phyloP scores from a whole-genome alignment of 306 rosid genomes.

The Datisca glomerata region DNA sequence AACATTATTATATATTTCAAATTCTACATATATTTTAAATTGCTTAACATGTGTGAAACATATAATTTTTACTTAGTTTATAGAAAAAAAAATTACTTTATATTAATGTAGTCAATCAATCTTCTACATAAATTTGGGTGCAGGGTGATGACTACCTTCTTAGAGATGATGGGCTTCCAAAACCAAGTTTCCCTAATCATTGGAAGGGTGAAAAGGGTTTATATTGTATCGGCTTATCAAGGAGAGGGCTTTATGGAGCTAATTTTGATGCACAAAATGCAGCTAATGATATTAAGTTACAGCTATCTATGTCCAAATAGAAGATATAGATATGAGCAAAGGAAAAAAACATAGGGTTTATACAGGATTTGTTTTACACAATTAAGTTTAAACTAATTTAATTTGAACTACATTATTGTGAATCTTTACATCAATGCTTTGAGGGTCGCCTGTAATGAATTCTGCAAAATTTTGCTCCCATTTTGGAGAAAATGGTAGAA shows the following conservation, averaged over 20 bases:
- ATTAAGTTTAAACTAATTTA: no score
- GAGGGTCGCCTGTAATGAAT: slow-evolving; percentile 1
- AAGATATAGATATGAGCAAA: neutral
- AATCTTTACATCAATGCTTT: slow-evolving; percentile 10
- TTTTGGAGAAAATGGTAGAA: no score
- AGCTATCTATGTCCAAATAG: neutral
- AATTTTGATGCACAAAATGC: slow-evolving; percentile 41
- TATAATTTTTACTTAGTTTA: no score
- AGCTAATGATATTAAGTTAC: slow-evolving; percentile 33
- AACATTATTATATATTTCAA: no score
- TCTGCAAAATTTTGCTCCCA: slow-evolving; percentile 2
- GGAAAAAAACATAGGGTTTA: no score
- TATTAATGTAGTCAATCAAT: no score
- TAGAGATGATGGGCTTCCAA: slow-evolving; percentile 47
- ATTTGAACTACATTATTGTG: neutral
- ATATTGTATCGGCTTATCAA: slow-evolving; percentile 50
- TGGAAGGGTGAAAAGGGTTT: slow-evolving; percentile 64
- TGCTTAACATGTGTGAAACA: no score
- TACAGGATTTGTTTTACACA: no score
- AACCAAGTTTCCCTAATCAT: slow-evolving; percentile 34
- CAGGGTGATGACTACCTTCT: slow-evolving; percentile 57
- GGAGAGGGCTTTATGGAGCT: slow-evolving; percentile 52
- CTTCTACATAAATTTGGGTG: no score
- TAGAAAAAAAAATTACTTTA: no score
- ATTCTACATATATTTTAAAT: no score